These are phyloP conservation scores for Aspergillus spinulosporus DNA, from an alignment of 2,329 filamentous ascomycete species.

Conservation along the genomic window DNA sequence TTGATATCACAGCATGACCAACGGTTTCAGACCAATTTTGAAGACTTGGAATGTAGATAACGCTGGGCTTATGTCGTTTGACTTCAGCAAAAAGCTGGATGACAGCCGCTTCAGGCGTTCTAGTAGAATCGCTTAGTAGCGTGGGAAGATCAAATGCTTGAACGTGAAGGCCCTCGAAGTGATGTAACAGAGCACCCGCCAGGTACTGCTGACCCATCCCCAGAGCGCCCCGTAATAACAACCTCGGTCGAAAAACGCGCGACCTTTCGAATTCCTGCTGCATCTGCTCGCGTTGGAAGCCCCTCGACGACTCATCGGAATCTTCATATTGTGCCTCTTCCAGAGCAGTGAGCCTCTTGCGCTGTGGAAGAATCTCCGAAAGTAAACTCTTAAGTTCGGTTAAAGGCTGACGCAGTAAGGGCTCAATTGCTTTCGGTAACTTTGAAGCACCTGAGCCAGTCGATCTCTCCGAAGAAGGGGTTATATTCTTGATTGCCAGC, in stretches of 20 bases:
- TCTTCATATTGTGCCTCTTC: constrained; percentile 94
- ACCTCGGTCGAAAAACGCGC: constrained; percentile 81
- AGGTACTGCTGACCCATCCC: constrained; percentile 96
- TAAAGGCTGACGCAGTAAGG: constrained; percentile 74
- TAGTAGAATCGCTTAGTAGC: constrained; percentile 76
- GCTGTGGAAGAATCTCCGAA: constrained; percentile 75
- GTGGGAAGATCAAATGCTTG: constrained; percentile 92
- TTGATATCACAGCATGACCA: constrained; percentile 65
- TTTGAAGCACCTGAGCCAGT: constrained; percentile 80
- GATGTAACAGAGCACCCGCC: constrained; percentile 78
- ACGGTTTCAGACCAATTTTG: constrained; percentile 81
- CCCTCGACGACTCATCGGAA: constrained; percentile 76
- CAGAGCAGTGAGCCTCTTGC: constrained; percentile 82
- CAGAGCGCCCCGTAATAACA: constrained; percentile 75
- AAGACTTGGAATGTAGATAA: constrained; percentile 90
- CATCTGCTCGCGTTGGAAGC: constrained; percentile 80
- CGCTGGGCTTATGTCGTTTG: constrained; percentile 89
- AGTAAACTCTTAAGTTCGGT: constrained; percentile 67
- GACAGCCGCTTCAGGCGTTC: constrained; percentile 81
- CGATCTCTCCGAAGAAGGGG: constrained; percentile 90
- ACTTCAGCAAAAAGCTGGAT: constrained; percentile 90
- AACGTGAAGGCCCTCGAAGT: constrained; percentile 91
- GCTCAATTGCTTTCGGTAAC: constrained; percentile 75
- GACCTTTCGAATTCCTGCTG: constrained; percentile 80
- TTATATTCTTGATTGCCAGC: constrained; percentile 92